Evolutionary conservation across 2,329 filamentous ascomycete genomes (phyloP).

Genomic region (Neopestalotiopsis sp.): DNA sequence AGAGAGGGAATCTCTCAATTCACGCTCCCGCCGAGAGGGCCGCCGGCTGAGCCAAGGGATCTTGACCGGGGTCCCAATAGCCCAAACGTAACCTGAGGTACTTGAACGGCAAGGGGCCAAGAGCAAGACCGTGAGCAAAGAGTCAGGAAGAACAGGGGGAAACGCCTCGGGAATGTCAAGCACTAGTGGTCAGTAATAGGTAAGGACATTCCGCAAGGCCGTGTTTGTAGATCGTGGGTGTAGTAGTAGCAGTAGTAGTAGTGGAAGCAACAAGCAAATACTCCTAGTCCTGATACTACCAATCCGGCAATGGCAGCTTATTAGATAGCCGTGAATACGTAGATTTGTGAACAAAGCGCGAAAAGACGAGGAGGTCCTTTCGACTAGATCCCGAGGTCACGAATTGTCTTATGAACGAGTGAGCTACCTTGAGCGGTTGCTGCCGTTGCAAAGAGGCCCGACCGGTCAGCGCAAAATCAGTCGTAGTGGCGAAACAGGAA

Average conservation of each 20-base stretch:
- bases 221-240: too few relatives aligned
- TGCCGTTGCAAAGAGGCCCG: constrained; percentile 3
- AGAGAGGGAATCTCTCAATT: constrained; percentile 8
- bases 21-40: constrained; percentile 20
- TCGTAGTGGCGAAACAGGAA: constrained; percentile 8
- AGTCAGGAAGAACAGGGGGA: constrained; percentile 10
- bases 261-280: neutral
- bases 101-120: constrained; percentile 7
- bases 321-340: neutral
- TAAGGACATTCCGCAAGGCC: too few relatives aligned
- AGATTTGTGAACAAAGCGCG: neutral
- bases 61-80: constrained; percentile 25
- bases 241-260: neutral
- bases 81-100: constrained; percentile 27
- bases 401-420: neutral
- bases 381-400: neutral
- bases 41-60: constrained; percentile 12
- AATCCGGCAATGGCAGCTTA: neutral
- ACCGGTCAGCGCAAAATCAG: constrained; percentile 2
- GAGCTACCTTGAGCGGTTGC: neutral
- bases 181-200: neutral
- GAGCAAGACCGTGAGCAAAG: neutral
- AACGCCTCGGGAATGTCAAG: constrained; percentile 2
- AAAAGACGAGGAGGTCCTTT: neutral
- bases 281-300: neutral